Percentiles rank a stretch among this genome's conserved stretches.
These are phyloP conservation scores for Candida mattraensis DNA, from an alignment of 805 yeast species.

Conservation along the genomic window DNA sequence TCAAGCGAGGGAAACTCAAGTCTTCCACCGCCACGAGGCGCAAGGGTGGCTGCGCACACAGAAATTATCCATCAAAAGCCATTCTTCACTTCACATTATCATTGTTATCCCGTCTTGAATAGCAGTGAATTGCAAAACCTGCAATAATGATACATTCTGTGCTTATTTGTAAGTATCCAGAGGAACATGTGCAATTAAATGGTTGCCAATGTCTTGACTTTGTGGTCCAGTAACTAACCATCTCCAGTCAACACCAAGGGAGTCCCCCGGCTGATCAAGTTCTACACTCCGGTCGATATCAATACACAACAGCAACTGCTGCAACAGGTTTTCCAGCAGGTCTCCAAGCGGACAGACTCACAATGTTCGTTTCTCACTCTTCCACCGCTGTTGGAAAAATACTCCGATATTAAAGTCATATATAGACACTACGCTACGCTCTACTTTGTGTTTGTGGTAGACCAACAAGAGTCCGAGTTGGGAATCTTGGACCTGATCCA, in stretches of 20 bases:
- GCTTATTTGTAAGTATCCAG: constrained; percentile 21
- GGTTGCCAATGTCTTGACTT: neutral
- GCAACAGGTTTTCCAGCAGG: constrained; percentile 77
- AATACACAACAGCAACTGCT: constrained; percentile 77
- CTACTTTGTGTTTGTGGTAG: constrained; percentile 94
- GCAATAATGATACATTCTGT: constrained; percentile 32
- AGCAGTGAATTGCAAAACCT: too few species aligned
- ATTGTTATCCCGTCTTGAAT: too few species aligned
- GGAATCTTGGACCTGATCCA: constrained; percentile 94
- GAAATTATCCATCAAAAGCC: too few species aligned
- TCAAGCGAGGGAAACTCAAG: too few species aligned
- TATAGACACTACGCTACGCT: constrained; percentile 93
- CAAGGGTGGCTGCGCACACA: too few species aligned
- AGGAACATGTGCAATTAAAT: too few species aligned
- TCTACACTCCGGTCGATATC: constrained; percentile 88
- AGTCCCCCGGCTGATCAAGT: constrained; percentile 83
- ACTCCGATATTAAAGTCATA: constrained; percentile 81
- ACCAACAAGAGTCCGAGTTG: constrained; percentile 91
- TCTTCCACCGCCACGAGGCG: too few species aligned
- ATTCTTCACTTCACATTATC: too few species aligned
- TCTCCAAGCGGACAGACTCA: constrained; percentile 64
- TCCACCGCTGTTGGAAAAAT: constrained; percentile 69
- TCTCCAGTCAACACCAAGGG: constrained; percentile 82
- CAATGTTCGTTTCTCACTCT: constrained; percentile 91
- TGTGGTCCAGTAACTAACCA: too few species aligned